phyloP scores from a whole-genome alignment of 352 stramenopile genomes.

The Pythium brachiatum region DNA sequence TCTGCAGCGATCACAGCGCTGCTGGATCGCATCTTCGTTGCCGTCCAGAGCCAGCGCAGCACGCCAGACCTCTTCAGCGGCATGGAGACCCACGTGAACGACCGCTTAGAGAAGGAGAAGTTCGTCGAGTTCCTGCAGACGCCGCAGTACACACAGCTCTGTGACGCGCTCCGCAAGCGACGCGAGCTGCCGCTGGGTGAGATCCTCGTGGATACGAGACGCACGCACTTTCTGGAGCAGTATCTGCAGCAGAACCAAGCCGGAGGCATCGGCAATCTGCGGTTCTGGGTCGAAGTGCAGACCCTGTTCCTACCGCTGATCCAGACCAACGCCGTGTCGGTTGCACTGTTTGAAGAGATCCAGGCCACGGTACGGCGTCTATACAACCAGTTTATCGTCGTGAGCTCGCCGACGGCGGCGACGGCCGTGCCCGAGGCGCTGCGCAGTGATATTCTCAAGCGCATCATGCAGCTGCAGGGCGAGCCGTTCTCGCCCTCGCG shows the following conservation, averaged over 20 bases:
- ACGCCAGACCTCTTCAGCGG: slow-evolving; percentile 61
- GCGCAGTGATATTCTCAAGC: slow-evolving; percentile 57
- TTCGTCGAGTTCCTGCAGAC: slow-evolving; percentile 51
- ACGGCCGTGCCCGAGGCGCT: slow-evolving; percentile 46
- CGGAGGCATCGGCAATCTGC: slow-evolving; percentile 45
- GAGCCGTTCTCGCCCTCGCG: slow-evolving; percentile 71
- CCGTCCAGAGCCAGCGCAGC: slow-evolving; percentile 30
- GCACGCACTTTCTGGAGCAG: slow-evolving; percentile 52
- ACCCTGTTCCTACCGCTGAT: slow-evolving; percentile 68
- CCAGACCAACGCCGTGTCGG: slow-evolving; percentile 54
- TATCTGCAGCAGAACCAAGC: slow-evolving; percentile 39
- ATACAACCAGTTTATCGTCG: slow-evolving; percentile 66
- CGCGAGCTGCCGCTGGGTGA: slow-evolving; percentile 63
- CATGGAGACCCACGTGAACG: slow-evolving; percentile 49
- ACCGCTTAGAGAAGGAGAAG: slow-evolving; percentile 43
- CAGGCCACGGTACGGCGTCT: slow-evolving; percentile 57
- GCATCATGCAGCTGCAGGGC: slow-evolving; percentile 67
- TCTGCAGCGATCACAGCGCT: slow-evolving; percentile 27
- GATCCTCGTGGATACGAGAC: slow-evolving; percentile 51
- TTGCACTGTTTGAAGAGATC: slow-evolving; percentile 74
- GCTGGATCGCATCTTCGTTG: slow-evolving; percentile 29
- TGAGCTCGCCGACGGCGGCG: slow-evolving; percentile 30
- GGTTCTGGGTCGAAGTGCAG: slow-evolving; percentile 77
- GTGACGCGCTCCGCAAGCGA: slow-evolving; percentile 46
- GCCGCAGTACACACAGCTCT: slow-evolving; percentile 49